These are phyloP conservation scores for Galerina marginata DNA, from an alignment of 768 basidiomycete genomes.

Conservation along the genomic window DNA sequence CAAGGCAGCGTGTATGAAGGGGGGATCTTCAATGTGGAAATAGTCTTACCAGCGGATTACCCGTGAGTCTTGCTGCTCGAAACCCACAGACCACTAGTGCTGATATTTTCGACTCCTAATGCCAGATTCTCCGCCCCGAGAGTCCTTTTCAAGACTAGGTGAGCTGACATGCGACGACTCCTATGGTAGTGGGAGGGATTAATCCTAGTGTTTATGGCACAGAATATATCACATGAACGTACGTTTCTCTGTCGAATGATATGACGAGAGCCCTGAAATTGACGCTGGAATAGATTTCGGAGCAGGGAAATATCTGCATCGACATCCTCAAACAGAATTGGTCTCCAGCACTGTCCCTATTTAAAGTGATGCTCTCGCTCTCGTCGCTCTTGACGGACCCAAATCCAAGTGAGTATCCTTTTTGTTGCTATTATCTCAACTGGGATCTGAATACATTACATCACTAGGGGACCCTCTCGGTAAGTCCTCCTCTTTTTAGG, in stretches of 20 bases:
- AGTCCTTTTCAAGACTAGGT: slow-evolving; percentile 79
- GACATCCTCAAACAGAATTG: slow-evolving; percentile 94
- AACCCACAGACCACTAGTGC: slow-evolving; percentile 2
- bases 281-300: slow-evolving; percentile 56
- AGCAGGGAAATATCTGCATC: slow-evolving; percentile 80
- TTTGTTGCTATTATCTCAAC: not conserved
- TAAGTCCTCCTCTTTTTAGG: slow-evolving; percentile 31
- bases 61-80: slow-evolving; percentile 58
- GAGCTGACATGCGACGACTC: slow-evolving; percentile 19
- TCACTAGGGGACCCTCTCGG: slow-evolving; percentile 72
- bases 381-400: slow-evolving; percentile 94
- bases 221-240: slow-evolving; percentile 92
- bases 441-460: slow-evolving; percentile 1
- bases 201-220: slow-evolving; percentile 5
- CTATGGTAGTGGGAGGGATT: not conserved
- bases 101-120: slow-evolving; percentile 6
- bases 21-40: slow-evolving; percentile 72
- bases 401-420: slow-evolving; percentile 75
- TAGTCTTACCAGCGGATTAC: slow-evolving; percentile 74
- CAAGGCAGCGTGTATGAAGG: slow-evolving; percentile 85
- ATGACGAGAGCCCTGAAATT: not conserved
- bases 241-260: slow-evolving; percentile 20
- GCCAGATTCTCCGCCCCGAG: slow-evolving; percentile 79
- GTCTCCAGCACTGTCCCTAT: slow-evolving; percentile 92
- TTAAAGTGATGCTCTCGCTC: slow-evolving; percentile 93